phyloP scores from a whole-genome alignment of 1,284 basidiomycete genomes.

The Hemileia vastatrix region DNA sequence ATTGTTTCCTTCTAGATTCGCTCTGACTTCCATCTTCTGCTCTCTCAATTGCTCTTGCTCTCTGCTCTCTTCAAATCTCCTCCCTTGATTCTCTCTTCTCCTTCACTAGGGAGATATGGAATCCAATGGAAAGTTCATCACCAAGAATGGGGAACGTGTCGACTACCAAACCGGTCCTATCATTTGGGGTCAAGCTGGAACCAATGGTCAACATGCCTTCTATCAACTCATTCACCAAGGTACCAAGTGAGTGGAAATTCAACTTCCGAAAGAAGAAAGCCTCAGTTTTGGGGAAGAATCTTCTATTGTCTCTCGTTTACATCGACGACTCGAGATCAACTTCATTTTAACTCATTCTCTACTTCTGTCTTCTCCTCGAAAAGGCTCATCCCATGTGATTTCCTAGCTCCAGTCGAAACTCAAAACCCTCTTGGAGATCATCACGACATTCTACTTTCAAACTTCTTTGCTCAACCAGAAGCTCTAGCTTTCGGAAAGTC shows the following conservation, averaged over 20 bases:
- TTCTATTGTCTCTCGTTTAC: too few relatives aligned
- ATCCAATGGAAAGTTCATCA: slow-evolving; percentile 93
- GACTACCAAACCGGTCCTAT: slow-evolving; percentile 96
- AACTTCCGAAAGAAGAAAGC: neutral
- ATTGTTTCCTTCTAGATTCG: neutral
- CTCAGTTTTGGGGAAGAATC: neutral
- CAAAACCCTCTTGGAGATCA: slow-evolving; percentile 84
- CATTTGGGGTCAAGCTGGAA: slow-evolving; percentile 96
- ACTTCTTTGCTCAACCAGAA: slow-evolving; percentile 96
- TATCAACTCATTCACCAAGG: slow-evolving; percentile 92
- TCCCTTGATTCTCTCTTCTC: neutral
- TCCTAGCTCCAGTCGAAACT: slow-evolving; percentile 84
- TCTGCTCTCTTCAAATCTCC: neutral
- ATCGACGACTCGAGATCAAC: neutral
- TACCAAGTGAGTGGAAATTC: slow-evolving; percentile 33
- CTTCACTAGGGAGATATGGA: slow-evolving; percentile 79
- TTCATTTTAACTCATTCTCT: slow-evolving; percentile 29
- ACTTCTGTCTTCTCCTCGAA: slow-evolving; percentile 52
- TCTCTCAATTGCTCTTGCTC: neutral
- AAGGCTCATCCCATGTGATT: slow-evolving; percentile 81
- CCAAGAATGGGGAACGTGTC: slow-evolving; percentile 83
- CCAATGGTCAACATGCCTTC: slow-evolving; percentile 98
- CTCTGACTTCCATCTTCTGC: neutral
- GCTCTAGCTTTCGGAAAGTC: slow-evolving; percentile 95
- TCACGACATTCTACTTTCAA: slow-evolving; percentile 94